Percentiles rank a stretch among this genome's conserved stretches.
Evolutionary conservation across 148 eudicot species (phyloP).

Genomic region (Rhododendron griersonianum): DNA sequence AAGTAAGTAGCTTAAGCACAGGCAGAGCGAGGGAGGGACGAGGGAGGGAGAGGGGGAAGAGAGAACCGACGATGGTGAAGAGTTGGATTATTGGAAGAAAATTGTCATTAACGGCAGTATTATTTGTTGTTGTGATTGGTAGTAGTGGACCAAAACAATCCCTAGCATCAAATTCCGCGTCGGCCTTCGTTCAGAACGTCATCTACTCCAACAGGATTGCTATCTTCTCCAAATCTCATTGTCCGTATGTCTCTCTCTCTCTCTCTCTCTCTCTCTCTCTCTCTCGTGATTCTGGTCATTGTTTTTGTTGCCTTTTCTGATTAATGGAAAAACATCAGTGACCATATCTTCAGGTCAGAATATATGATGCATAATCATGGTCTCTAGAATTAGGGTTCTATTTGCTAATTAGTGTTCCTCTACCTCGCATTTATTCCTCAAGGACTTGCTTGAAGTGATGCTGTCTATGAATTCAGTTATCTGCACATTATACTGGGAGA

Average conservation of each 20-base stretch:
- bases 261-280: not conserved
- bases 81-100: constrained; percentile 6
- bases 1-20: too few relatives aligned
- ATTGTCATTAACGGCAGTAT: not conserved
- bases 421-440: not conserved
- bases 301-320: not conserved
- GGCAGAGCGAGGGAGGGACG: not conserved
- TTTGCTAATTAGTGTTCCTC: not conserved
- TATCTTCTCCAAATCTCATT: constrained; percentile 94
- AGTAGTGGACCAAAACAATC: constrained; percentile 18
- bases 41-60: not conserved
- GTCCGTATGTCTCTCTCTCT: constrained; percentile 55
- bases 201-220: constrained; percentile 86
- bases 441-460: not conserved
- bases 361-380: not conserved
- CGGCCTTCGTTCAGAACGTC: constrained; percentile 81
- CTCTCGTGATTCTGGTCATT: not conserved
- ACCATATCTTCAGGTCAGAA: not conserved
- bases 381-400: not conserved
- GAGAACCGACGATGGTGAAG: not conserved
- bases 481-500: not conserved
- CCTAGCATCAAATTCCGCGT: constrained; percentile 61
- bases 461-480: not conserved
- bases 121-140: constrained; percentile 5
- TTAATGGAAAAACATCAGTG: not conserved